phyloP scores from a whole-genome alignment of 1,284 basidiomycete species.

The Cryptococcus wingfieldii region DNA sequence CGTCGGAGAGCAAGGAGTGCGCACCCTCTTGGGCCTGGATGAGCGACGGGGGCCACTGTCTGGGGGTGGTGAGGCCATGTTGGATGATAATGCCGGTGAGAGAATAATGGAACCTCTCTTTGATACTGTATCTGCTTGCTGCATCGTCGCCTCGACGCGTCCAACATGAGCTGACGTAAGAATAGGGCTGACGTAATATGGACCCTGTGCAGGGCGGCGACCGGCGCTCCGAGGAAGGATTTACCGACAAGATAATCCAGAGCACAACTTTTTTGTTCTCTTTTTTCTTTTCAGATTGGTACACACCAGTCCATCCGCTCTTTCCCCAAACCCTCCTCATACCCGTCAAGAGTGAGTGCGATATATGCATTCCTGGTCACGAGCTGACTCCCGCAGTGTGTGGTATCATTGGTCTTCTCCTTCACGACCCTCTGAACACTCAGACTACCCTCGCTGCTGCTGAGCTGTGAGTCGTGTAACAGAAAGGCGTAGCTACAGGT shows the following conservation, averaged over 20 bases:
- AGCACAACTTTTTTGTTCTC: not conserved
- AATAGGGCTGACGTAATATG: too few relatives aligned
- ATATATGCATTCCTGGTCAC: not conserved
- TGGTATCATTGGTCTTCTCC: slow-evolving; percentile 78
- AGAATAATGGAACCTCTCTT: not conserved
- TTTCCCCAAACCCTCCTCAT: not conserved
- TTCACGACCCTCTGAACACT: slow-evolving; percentile 64
- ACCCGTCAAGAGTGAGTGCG: slow-evolving; percentile 1
- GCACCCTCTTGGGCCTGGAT: slow-evolving; percentile 4
- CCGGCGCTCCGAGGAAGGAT: not conserved
- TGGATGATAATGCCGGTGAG: not conserved
- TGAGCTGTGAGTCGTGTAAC: slow-evolving; percentile 59
- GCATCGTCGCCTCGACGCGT: too few relatives aligned
- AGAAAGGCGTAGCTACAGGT: not conserved
- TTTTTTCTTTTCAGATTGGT: slow-evolving; percentile 1
- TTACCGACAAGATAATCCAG: not conserved
- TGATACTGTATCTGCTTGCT: too few relatives aligned
- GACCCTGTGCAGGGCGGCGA: too few relatives aligned
- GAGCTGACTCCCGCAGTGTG: slow-evolving; percentile 56
- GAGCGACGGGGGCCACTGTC: slow-evolving; percentile 6
- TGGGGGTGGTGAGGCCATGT: slow-evolving; percentile 1
- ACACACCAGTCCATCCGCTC: too few relatives aligned
- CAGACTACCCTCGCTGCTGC: slow-evolving; percentile 61
- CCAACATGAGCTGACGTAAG: too few relatives aligned
- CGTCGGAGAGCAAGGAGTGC: not conserved